Evolutionary conservation across 371 early-diverging fungal genomes (phyloP), one percentile per base, ranked within the genome.

Genomic region (Mortierella sp.): DNA sequence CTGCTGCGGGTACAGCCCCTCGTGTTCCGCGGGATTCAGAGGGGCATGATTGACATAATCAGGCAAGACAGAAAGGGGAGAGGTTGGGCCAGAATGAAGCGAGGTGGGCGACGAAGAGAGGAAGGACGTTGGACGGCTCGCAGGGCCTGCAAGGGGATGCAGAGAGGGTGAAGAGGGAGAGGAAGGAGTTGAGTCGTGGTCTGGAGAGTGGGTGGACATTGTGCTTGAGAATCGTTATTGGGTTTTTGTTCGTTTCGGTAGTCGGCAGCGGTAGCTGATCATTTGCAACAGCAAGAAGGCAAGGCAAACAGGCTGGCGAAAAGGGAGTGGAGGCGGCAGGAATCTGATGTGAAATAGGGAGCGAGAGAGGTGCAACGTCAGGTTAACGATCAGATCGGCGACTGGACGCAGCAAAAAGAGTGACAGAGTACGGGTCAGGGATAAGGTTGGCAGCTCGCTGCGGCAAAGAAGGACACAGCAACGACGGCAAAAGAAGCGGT

Each of bases 21-120:
- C 24, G 34, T 34, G 34, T 34, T 25, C 16, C 22, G 24, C 41
- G 40, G 28, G 40, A 22, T 53, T 27, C 40, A 28, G 21, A 6
- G 55, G 34, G 27, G 10, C 16, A 41, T 28, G 19, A 17, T 24
- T 45, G 56, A 48, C 46, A 44, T 21, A 29, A 24, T 49, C 57
- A 34, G 57, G 41, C 24, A 53, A 21, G 21, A 54, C 31, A 14
- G 50, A 59, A 3, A 43, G 34, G 19, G 60, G 54, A 24, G 49
- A 48, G 40, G 48, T 24, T 5, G 45, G 67, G 21, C 27, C 60
- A 22, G 54, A 58, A 40, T 29, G 51, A 37, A 52, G 43, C 17
- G 63, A 58, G 6, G 57, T 44, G 10, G 70, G 58, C 6, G 69
- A 57, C 16, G 54, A 53, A 31, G 70, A 63, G 43, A 57, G 58